phyloP scores from a whole-genome alignment of 2,329 filamentous ascomycete genomes.

The Grosmannia clavigera region DNA sequence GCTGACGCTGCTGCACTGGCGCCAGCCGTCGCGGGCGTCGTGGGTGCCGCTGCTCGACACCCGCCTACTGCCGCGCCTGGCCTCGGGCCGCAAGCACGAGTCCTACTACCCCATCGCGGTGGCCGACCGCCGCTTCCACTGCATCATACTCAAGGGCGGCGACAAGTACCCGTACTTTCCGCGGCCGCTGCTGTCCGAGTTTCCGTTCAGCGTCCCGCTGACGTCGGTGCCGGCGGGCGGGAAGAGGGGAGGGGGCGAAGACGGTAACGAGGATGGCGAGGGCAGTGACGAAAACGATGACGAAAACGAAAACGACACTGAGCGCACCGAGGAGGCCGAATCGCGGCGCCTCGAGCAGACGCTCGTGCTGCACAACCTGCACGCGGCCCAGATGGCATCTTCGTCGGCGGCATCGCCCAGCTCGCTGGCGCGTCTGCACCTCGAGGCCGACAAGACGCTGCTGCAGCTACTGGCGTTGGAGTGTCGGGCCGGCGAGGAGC shows the following conservation, averaged over 20 bases:
- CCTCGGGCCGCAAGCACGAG: conserved; percentile 75
- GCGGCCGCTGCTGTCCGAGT: conserved; percentile 78
- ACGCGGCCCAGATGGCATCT: conserved; percentile 56
- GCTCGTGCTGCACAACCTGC: conserved; percentile 62
- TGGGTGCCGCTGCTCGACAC: conserved; percentile 95
- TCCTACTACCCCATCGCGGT: conserved; percentile 93
- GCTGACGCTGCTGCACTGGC: conserved; percentile 82
- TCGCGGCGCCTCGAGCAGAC: conserved; percentile 61
- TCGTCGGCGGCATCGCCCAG: not conserved
- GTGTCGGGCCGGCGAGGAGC: conserved; percentile 84
- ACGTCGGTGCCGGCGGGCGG: conserved; percentile 30
- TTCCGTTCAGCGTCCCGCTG: conserved; percentile 80
- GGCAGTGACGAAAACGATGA: conserved; percentile 11
- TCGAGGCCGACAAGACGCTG: conserved; percentile 81
- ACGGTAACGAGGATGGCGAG: not conserved
- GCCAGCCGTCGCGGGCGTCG: conserved; percentile 66
- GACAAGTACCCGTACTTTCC: conserved; percentile 92
- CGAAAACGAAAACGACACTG: conserved; percentile 18
- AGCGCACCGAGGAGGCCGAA: conserved; percentile 26
- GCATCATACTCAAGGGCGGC: conserved; percentile 94
- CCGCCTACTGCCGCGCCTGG: conserved; percentile 65
- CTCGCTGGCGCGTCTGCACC: conserved; percentile 51
- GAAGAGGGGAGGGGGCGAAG: not conserved
- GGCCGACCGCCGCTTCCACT: conserved; percentile 85
- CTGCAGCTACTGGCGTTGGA: conserved; percentile 81